A percentile compares a stretch with the other conserved stretches of the same genome.
These are phyloP conservation scores for Hypomyces perniciosus DNA, from an alignment of 2,329 filamentous ascomycete species.

Conservation along the genomic window DNA sequence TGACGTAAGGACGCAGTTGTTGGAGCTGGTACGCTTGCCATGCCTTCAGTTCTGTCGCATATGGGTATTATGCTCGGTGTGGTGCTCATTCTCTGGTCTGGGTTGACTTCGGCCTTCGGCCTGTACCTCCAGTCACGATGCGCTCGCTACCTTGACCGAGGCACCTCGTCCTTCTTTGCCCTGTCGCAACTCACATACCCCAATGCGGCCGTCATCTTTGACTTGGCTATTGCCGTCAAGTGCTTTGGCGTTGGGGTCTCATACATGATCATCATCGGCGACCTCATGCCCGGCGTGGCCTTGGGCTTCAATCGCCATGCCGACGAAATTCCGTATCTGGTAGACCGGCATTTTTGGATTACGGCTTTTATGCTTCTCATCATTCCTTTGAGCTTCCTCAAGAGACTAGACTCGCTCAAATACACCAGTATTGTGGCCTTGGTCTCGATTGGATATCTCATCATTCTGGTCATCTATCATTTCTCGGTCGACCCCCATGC, in stretches of 20 bases:
- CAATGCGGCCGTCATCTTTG: slow-evolving; percentile 90
- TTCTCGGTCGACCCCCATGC: slow-evolving; percentile 74
- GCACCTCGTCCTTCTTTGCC: slow-evolving; percentile 89
- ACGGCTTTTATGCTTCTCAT: slow-evolving; percentile 96
- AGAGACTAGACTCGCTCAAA: slow-evolving; percentile 88
- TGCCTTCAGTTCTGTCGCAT: slow-evolving; percentile 93
- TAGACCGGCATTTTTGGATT: slow-evolving; percentile 94
- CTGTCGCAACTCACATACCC: slow-evolving; percentile 95
- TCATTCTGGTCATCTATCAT: slow-evolving; percentile 88
- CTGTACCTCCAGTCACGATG: slow-evolving; percentile 92
- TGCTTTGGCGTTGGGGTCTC: slow-evolving; percentile 97
- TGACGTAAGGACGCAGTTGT: slow-evolving; percentile 55
- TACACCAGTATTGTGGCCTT: slow-evolving; percentile 92
- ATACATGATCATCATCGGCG: slow-evolving; percentile 97
- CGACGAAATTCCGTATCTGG: slow-evolving; percentile 61
- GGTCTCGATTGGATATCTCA: slow-evolving; percentile 88
- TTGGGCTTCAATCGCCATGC: slow-evolving; percentile 67
- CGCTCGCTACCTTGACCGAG: slow-evolving; percentile 85
- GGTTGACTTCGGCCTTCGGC: slow-evolving; percentile 80
- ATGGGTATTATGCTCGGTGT: slow-evolving; percentile 87
- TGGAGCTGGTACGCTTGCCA: slow-evolving; percentile 85
- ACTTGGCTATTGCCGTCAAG: slow-evolving; percentile 92
- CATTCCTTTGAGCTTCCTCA: slow-evolving; percentile 88
- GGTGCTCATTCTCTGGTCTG: slow-evolving; percentile 86
- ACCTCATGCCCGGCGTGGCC: slow-evolving; percentile 94